Evolutionary conservation across 305 asterid species (phyloP).

Genomic region (Fraxinus angustifolia): DNA sequence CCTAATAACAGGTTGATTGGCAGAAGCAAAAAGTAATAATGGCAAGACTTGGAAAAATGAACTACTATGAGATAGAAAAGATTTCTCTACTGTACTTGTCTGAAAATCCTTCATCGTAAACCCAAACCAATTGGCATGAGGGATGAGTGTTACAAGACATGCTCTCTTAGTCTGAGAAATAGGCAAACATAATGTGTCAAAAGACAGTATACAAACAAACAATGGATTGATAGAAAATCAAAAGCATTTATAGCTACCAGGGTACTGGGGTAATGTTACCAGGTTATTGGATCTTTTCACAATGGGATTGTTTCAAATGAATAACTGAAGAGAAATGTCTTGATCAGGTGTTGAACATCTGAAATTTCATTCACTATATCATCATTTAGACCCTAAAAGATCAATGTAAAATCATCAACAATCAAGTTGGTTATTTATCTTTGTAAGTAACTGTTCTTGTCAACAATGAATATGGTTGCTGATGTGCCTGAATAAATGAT

Average conservation of each 20-base stretch:
- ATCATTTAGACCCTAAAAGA: slow-evolving; percentile 1
- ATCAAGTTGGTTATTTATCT: neutral
- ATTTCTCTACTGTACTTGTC: neutral
- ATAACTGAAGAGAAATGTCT: neutral
- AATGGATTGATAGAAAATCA: neutral
- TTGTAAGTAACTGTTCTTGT: neutral
- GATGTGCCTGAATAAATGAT: neutral
- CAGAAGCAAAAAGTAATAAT: neutral
- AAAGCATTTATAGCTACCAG: neutral
- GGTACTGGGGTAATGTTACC: neutral
- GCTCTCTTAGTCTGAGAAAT: neutral
- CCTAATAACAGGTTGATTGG: neutral
- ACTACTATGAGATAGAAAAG: neutral
- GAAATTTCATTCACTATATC: neutral
- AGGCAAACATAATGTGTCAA: neutral
- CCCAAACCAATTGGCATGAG: neutral
- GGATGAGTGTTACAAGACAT: neutral
- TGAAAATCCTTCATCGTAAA: neutral
- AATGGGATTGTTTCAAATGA: neutral
- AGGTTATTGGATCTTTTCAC: neutral
- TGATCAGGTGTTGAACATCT: neutral
- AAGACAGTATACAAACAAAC: neutral
- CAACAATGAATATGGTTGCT: neutral
- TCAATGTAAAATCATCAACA: neutral
- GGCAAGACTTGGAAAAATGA: neutral